phyloP scores from a whole-genome alignment of 495 filamentous ascomycete species.

The Sporormia fimetaria region DNA sequence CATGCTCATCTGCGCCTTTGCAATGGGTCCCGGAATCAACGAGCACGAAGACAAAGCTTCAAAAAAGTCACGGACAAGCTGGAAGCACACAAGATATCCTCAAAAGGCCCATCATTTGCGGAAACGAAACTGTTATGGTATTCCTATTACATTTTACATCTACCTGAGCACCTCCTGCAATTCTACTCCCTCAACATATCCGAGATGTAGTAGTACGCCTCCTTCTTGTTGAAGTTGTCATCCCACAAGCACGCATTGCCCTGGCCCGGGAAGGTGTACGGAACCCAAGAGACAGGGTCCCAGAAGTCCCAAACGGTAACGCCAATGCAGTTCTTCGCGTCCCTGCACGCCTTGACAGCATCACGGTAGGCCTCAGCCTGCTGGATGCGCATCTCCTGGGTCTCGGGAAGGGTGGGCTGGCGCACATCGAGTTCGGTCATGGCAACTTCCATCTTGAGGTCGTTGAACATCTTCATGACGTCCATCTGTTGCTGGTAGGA shows the following conservation, averaged over 20 bases:
- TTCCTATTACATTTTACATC: too few relatives aligned
- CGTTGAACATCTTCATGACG: slow-evolving; percentile 37
- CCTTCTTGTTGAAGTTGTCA: slow-evolving; percentile 23
- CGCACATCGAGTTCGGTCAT: slow-evolving; percentile 54
- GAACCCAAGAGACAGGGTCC: slow-evolving; percentile 36
- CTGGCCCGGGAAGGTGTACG: slow-evolving; percentile 25
- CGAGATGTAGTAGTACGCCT: slow-evolving; percentile 17
- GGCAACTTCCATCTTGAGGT: slow-evolving; percentile 45
- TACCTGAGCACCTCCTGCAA: too few relatives aligned
- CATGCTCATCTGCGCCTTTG: too few relatives aligned
- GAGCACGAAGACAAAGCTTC: too few relatives aligned
- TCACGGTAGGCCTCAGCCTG: slow-evolving; percentile 49
- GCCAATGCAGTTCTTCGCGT: slow-evolving; percentile 49
- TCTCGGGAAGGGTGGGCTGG: slow-evolving; percentile 30
- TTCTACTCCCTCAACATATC: slow-evolving; percentile 15
- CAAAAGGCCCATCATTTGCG: too few relatives aligned
- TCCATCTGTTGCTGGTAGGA: slow-evolving; percentile 31
- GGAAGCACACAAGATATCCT: too few relatives aligned
- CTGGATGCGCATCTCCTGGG: slow-evolving; percentile 38
- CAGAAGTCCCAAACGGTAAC: slow-evolving; percentile 58
- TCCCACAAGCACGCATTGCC: slow-evolving; percentile 25
- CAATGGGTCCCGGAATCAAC: too few relatives aligned
- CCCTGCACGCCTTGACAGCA: slow-evolving; percentile 48
- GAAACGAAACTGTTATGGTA: too few relatives aligned
- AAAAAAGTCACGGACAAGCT: too few relatives aligned